Evolutionary conservation across 495 filamentous ascomycete species (phyloP), one percentile per base, ranked within the genome.

Genomic region (Trichoderma asperelloides): DNA sequence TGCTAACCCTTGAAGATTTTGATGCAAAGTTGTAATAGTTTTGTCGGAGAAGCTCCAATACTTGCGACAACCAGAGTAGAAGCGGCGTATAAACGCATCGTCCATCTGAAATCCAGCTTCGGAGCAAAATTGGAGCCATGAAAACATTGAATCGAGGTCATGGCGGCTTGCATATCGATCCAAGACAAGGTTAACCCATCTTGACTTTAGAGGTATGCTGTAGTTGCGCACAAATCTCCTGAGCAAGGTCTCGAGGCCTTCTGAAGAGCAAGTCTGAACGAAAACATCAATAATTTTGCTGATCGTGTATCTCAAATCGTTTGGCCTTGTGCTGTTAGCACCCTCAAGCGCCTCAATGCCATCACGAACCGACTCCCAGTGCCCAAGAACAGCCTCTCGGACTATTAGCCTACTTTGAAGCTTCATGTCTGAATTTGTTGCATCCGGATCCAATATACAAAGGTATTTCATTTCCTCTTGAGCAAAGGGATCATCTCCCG

Each of bases 71-170:
- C 16, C 37, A 47, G 27, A 27, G 27, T 47, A 49, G 13, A 65
- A 47, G n/a, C 27, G 27, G 8, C 49, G 64, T 16, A 65, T 23
- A 13, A 47, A 65, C 8, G 40, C 7, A 15, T 49, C 43, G 23
- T 65, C 64, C 39, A 45, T 30, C n/a, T 65, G 6, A n/a, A 30
- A 65, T 11, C 64, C 64, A 4, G 40, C 43, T 9, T 47, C 39
- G n/a, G 11, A 5, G 64, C 64, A 65, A 30, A 65, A 65, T 18
- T 33, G 41, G 5, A 65, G 41, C 64, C 64, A 65, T 45, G 64
- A 65, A 51, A 65, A 45, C 64, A 65, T 65, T 0, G 27, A 30
- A 8, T 43, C 64, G 4, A 30, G 41, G 25, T 65, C 64, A 25
- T 30, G 27, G 9, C 40, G 27, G 8, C 27, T 49, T 9, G 64